These are phyloP conservation scores for Ceratocystis destructans DNA, from an alignment of 2,329 filamentous ascomycete genomes.

Conservation along the genomic window DNA sequence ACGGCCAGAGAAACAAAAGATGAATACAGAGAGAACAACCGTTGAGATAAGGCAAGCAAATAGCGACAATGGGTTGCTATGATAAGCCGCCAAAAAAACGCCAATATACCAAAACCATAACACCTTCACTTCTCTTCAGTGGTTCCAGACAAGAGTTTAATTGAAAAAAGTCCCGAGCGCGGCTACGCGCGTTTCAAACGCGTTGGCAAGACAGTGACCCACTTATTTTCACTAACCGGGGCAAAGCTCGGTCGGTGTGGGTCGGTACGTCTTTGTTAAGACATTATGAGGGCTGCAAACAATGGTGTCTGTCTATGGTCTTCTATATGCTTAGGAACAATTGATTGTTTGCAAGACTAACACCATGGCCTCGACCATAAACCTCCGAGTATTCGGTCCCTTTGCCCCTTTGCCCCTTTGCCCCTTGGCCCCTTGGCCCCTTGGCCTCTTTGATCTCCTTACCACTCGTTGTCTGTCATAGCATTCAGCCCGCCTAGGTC, in stretches of 20 bases:
- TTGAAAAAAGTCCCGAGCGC: background rate
- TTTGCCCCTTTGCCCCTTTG: background rate
- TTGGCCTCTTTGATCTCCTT: background rate
- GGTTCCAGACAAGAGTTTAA: background rate
- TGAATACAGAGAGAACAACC: too few species aligned
- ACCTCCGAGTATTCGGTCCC: background rate
- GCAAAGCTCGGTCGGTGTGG: background rate
- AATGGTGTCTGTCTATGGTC: background rate
- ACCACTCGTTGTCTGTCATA: slow-evolving; percentile 30
- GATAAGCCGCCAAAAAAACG: too few species aligned
- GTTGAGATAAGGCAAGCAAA: too few species aligned
- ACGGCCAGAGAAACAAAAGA: too few species aligned
- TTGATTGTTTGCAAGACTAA: too few species aligned
- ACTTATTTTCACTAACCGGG: background rate
- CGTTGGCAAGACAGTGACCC: background rate
- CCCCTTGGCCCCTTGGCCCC: background rate
- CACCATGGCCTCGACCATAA: background rate
- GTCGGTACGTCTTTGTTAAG: background rate
- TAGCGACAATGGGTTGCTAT: too few species aligned
- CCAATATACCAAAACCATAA: background rate
- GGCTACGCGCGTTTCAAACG: background rate
- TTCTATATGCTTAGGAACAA: too few species aligned
- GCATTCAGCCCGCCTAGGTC: slow-evolving; percentile 41
- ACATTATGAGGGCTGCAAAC: background rate
- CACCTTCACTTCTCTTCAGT: background rate